A percentile compares a stretch with the other conserved stretches of the same genome.
phyloP scores from a whole-genome alignment of 148 eudicot genomes.

The Rhododendron kiyosumense region DNA sequence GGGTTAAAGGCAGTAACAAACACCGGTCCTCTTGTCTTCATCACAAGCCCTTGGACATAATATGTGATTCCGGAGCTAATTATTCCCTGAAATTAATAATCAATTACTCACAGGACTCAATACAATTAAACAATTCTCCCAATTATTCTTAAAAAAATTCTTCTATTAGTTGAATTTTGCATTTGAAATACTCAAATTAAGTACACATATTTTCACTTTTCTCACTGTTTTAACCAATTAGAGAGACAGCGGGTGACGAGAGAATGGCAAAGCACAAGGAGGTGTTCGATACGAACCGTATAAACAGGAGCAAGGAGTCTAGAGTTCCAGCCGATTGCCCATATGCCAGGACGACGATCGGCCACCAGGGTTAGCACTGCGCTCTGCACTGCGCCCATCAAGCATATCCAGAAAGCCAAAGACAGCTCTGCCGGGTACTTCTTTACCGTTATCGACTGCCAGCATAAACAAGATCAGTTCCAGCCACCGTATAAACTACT shows the following conservation, averaged over 20 bases:
- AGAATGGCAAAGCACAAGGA: not conserved
- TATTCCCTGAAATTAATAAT: slow-evolving; percentile 33
- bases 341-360: slow-evolving; percentile 40
- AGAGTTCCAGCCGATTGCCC: slow-evolving; percentile 61
- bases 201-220: not conserved
- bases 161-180: no score
- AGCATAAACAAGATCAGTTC: not conserved
- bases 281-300: slow-evolving; percentile 20
- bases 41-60: slow-evolving; percentile 58
- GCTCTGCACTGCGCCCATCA: slow-evolving; percentile 46
- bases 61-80: slow-evolving; percentile 61
- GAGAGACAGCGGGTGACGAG: not conserved
- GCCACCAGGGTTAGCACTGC: slow-evolving; percentile 37
- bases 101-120: not conserved
- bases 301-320: slow-evolving; percentile 53
- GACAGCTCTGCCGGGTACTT: slow-evolving; percentile 54
- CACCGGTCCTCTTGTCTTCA: slow-evolving; percentile 59
- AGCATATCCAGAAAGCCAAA: slow-evolving; percentile 46
- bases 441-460: slow-evolving; percentile 48
- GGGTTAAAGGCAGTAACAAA: slow-evolving; percentile 72
- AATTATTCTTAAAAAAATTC: no score
- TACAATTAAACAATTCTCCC: no score
- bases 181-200: not conserved
- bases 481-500: not conserved
- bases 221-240: not conserved